Evolutionary conservation across 805 yeast genomes (phyloP), one percentile per base, ranked within the genome.

Genomic region (Candida rishiriensis): DNA sequence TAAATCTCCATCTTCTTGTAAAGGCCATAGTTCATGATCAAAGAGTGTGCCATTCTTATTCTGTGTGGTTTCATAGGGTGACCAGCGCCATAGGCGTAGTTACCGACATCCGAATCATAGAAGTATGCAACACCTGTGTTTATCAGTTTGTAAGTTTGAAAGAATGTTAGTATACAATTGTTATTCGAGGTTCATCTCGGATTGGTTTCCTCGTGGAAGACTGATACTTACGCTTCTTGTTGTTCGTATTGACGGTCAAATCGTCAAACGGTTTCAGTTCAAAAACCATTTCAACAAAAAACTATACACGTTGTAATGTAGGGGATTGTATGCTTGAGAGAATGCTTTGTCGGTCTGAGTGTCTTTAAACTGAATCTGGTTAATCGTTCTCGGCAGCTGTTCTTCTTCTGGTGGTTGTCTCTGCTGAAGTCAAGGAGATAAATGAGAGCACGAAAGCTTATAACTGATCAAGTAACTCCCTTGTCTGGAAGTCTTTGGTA

Each of bases 11-110:
- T 91, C 68, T 91, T 86, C 66, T 90, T 88, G 71, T 93, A 90
- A 42, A 93, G 75, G 1, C 97, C 98, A 65, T 93, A 93, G 68
- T 91, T 90, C 96, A 93, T 91, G 53, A 93, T 87, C 58, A 93
- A 74, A 35, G 96, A 88, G 65, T 93, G 98, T 8, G 98, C 95
- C 96, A 93, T 90, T 79, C 98, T 85, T 70, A 93, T 89, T 61
- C 99, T 81, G 65, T 91, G 97, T 18, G 99, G 99, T 64, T 93
- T 93, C 99, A 93, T 93, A 34, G 97, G 97, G 66, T 93, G 99
- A 28, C 97, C 97, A 4, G 97, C 93, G 45, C 98, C 98, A 63
- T 93, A 93, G 37, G 97, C 96, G 67, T 91, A 91, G 69, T 93
- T 93, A 31, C 98, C 98, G 39, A 93, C 96, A 63, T 91, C 99